Base-by-base conservation (phyloP, 768 basidiomycete genomes). In the Termitomyces titanicus region DNA sequence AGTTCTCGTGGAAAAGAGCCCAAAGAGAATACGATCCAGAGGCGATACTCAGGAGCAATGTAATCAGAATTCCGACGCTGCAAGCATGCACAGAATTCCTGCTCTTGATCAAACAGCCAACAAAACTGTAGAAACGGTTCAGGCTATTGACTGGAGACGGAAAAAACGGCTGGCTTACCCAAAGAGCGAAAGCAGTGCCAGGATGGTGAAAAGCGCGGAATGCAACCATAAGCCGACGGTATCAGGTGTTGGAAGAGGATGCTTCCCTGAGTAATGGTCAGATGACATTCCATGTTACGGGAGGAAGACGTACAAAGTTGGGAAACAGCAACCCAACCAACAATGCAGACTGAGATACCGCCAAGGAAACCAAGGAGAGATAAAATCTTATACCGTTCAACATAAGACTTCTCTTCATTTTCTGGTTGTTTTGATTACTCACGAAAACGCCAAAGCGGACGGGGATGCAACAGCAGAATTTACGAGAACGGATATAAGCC, bases 401-500 rank as follows among this genome's bases (percentile, higher is more conserved):
- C 65, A 22, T n/a, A 34, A 12, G 27, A 40, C 20, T n/a, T 20
- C 1, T 6, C 12, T 40, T 47, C 25, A 8, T 20, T 9, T 33
- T 2, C 13, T 3, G 27, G 7, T 20, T 3, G 24, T 29, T 55
- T 43, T 17, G 5, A 39, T 25, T 39, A 54, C 76, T 63, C 57
- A 84, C 79, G 66, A 84, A 81, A 40, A 85, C 82, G 56, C 84
- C 83, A 52, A 83, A 73, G 61, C 84, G 77, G 65, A 85, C 84
- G 27, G 83, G 85, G 63, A 85, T 75, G 70, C 82, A 85, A 70
- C 79, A 83, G 69, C 81, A 84, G 68, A 85, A 85, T 63, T 71
- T 82, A 59, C 77, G 78, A 18, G 79, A 77, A 56, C 75, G 79
- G 61, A 80, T 74, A 70, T 78, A 74, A 60, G 61, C 71, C 80